Evolutionary conservation across 2,329 filamentous ascomycete genomes (phyloP).

Genomic region (Bipolaris bicolor): DNA sequence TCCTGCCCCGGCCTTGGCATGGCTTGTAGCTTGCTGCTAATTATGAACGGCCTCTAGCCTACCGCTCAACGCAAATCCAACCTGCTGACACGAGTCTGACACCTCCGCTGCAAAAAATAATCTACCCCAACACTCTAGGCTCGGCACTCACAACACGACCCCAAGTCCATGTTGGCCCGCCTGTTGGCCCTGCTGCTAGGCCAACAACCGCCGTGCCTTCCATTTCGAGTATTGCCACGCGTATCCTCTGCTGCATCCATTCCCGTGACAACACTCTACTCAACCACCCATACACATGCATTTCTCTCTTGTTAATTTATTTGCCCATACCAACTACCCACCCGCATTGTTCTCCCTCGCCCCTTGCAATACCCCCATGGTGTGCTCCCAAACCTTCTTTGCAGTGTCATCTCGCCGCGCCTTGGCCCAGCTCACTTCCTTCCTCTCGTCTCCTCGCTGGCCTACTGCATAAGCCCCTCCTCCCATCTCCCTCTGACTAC

Average conservation of each 20-base stretch:
- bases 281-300: neutral
- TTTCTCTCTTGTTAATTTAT: neutral
- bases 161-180: neutral
- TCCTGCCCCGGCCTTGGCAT: neutral
- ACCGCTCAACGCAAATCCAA: neutral
- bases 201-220: no score
- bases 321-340: neutral
- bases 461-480: slow-evolving; percentile 38
- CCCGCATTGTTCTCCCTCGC: neutral
- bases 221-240: no score
- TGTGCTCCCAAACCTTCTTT: slow-evolving; percentile 43
- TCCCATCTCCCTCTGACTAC: slow-evolving; percentile 29
- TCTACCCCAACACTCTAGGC: neutral
- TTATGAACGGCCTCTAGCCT: neutral
- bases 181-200: no score
- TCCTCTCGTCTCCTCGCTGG: slow-evolving; percentile 28
- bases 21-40: slow-evolving; percentile 4
- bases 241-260: no score
- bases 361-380: slow-evolving; percentile 20
- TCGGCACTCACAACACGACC: neutral
- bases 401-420: slow-evolving; percentile 33
- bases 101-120: neutral
- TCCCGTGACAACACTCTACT: no score
- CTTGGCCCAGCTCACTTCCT: slow-evolving; percentile 24
- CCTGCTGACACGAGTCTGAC: neutral